Evolutionary conservation across 176 grass and related monocot genomes (phyloP).

Genomic region (Microstegium vimineum): DNA sequence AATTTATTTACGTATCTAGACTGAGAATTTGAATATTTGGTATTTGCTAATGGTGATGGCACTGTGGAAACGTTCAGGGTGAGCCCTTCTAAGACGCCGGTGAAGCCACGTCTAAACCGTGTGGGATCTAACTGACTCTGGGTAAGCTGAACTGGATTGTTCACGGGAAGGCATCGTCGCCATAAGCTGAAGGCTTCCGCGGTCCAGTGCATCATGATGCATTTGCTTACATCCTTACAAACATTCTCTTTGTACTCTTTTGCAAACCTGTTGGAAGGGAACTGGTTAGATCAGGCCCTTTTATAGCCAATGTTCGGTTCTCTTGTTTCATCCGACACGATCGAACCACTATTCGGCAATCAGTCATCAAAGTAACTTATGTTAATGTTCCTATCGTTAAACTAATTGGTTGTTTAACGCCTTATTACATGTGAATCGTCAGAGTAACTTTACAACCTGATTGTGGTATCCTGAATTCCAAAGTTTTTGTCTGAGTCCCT

Average conservation of each 20-base stretch:
- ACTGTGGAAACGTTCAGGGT: constrained; percentile 59
- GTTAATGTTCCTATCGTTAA: neutral
- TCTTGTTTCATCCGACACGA: constrained; percentile 1
- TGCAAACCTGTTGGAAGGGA: constrained; percentile 28
- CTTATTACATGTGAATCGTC: neutral
- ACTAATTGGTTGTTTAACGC: constrained; percentile 14
- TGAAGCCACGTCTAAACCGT: constrained; percentile 61
- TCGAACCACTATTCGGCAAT: neutral
- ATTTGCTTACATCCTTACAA: constrained; percentile 34
- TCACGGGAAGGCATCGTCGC: constrained; percentile 42
- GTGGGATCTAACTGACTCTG: constrained; percentile 41
- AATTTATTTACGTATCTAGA: neutral
- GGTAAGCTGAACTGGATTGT: constrained; percentile 39
- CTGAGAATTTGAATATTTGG: constrained; percentile 7
- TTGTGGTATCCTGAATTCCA: neutral
- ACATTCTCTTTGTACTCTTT: constrained; percentile 21
- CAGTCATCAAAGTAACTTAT: constrained; percentile 19
- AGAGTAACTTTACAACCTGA: neutral
- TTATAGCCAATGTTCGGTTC: neutral
- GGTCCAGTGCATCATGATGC: constrained; percentile 31
- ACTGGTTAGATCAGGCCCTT: constrained; percentile 37
- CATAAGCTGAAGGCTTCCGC: constrained; percentile 38
- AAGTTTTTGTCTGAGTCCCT: too few relatives aligned
- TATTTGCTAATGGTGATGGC: constrained; percentile 17
- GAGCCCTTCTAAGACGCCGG: constrained; percentile 90